Evolutionary conservation across 108 stramenopile genomes (phyloP), one percentile per base, ranked within the genome.

Genomic region (Conticribra weissflogii): DNA sequence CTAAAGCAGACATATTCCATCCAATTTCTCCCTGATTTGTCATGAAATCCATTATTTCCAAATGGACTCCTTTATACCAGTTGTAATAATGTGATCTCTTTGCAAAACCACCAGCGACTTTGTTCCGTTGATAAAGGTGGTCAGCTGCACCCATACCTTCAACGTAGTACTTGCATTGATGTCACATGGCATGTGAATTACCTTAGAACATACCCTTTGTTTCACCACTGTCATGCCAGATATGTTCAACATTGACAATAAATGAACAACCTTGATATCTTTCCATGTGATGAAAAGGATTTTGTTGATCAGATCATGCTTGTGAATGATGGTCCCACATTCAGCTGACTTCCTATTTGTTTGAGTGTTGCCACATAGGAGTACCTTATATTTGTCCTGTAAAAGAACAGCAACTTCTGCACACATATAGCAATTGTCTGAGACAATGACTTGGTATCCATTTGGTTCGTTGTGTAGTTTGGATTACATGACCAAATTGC

Each of bases 1-100:
- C n/a, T n/a, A n/a, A n/a, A n/a, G 50, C 50, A 4, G 50, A 14
- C 50, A 51, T 51, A 16, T 51, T 51, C 50, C 50, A 51, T 18
- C 18, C 50, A 51, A 51, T 4, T 19, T 19, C 4, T 18, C 18
- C 16, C 12, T 72, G 63, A 5, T 53, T 16, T 19, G 54, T 46
- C 71, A 63, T 63, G 19, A 36, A 63, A 41, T 72, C 61, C 14
- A 53, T 7, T 8, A 59, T 30, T 30, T 29, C 71, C 17, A 72
- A 17, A 21, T 5, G 28, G 9, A 46, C 17, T 44, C 63, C 63
- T 31, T 72, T 72, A 31, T 72, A 72, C 71, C 71, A 72, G 33
- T 59, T 72, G 19, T 72, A 63, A 62, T 48, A 72, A 18, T 59
- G 71, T 27, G 31, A 24, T 25, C 53, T 53, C 19, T 12, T 29